Evolutionary conservation across 352 stramenopile species (phyloP), one percentile per base, ranked within the genome.

Genomic region (Phytopythium oedochilum): DNA sequence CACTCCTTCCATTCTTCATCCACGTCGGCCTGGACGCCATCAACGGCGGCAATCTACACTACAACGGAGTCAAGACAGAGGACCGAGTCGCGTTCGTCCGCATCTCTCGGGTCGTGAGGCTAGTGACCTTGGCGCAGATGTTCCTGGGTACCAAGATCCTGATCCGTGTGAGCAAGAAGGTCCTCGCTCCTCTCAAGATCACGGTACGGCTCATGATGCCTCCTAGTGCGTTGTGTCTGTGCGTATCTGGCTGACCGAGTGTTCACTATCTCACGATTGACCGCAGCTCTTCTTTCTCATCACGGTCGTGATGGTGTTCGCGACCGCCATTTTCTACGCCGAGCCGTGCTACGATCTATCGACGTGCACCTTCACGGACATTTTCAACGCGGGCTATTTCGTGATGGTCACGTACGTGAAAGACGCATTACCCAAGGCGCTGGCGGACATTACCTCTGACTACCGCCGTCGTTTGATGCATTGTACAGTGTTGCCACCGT

Each of bases 321-420:
- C 71, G 6, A 83, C 74, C 9, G 68, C 63, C 5, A 70, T 85
- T 17, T 85, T 75, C 59, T 83, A 81, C 39, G 61, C 72, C n/a
- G 61, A 83, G 31, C 74, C 74, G 15, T 85, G 74, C 44, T 85
- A 83, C 49, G 60, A 85, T 26, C 55, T 82, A 1, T 42, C 72
- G 18, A 69, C 61, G 3, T 85, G 71, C 58, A 68, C 61, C 1
- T 86, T 86, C 50, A 82, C 73, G 2, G 75, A 86, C 39, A 78
- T 86, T 40, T 75, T 86, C 46, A 86, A 86, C 59, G 64, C 75
- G 0, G 73, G 62, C 18, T 86, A 86, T 60, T 86, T 76, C 26
- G 61, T 83, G 43, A 86, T 86, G 73, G 45, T 77, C 36, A 85
- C 75, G 69, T 84, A 75, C 38, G 63, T 55, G 12, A 11, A 14